Evolutionary conservation across 1,284 basidiomycete genomes (phyloP).

Genomic region (Cryptococcus hybrid): DNA sequence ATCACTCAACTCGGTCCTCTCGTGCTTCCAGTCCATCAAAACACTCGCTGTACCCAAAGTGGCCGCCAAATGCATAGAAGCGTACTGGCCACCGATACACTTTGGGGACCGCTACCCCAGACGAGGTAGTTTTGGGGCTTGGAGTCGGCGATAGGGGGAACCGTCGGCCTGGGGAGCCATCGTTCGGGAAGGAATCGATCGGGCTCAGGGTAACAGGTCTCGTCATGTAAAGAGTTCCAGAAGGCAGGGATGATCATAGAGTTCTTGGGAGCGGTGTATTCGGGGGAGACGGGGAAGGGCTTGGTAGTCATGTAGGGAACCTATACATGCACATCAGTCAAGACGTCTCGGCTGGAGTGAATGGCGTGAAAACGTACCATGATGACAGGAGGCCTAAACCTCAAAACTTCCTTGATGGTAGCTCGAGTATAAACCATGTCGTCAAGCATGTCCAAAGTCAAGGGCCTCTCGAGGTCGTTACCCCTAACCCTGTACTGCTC

Average conservation of each 20-base stretch:
- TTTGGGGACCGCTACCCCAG: constrained; percentile 92
- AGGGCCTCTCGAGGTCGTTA: constrained; percentile 72
- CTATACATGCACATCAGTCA: constrained; percentile 45
- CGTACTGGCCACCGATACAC: constrained; percentile 93
- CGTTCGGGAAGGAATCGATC: constrained; percentile 83
- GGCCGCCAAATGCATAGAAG: constrained; percentile 85
- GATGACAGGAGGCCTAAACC: constrained; percentile 85
- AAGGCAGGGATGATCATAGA: constrained; percentile 98
- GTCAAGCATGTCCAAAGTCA: constrained; percentile 87
- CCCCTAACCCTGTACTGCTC: constrained; percentile 85
- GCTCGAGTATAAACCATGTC: constrained; percentile 91
- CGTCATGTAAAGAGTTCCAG: constrained; percentile 91
- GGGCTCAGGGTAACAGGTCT: constrained; percentile 81
- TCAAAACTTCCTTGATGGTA: constrained; percentile 87
- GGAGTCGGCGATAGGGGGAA: constrained; percentile 62
- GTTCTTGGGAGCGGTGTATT: constrained; percentile 87
- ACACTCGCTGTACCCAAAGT: constrained; percentile 80
- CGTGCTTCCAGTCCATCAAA: constrained; percentile 86
- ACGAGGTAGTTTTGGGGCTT: constrained; percentile 96
- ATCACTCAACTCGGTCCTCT: constrained; percentile 72
- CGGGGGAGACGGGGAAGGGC: constrained; percentile 82
- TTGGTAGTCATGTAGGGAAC: constrained; percentile 91
- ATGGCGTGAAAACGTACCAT: constrained; percentile 62
- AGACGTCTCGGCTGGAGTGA: not conserved
- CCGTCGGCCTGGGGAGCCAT: constrained; percentile 78